These are phyloP conservation scores for Talaromyces sp. DNA, from an alignment of 2,329 filamentous ascomycete species.

Conservation along the genomic window DNA sequence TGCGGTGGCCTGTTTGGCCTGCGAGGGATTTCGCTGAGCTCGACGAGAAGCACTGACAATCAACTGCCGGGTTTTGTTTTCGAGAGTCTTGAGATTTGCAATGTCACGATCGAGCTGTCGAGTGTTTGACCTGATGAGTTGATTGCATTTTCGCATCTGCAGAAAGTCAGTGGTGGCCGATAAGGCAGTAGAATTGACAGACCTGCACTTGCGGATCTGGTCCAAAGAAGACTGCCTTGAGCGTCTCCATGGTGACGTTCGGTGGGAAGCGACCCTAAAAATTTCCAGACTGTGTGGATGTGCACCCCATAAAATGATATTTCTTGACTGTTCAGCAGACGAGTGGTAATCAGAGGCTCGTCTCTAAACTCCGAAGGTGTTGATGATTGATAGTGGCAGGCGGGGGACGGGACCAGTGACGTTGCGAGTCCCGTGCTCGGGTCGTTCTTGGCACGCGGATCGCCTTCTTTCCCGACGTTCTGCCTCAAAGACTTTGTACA, in stretches of 20 bases:
- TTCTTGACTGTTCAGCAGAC: not conserved
- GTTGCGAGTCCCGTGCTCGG: conserved; percentile 6
- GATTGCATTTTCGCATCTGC: conserved; percentile 93
- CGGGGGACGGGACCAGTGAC: conserved; percentile 12
- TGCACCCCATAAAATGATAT: not conserved
- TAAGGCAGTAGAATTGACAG: conserved; percentile 28
- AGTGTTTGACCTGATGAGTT: conserved; percentile 81
- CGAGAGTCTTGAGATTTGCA: conserved; percentile 69
- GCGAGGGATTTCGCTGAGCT: conserved; percentile 73
- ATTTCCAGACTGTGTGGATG: not conserved
- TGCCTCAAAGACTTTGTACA: not conserved
- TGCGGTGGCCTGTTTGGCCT: conserved; percentile 71
- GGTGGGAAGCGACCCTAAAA: not conserved
- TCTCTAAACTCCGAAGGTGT: not conserved
- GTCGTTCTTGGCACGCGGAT: conserved; percentile 1
- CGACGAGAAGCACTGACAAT: conserved; percentile 81
- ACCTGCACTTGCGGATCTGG: conserved; percentile 45
- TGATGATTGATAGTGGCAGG: not conserved
- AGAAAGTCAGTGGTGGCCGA: conserved; percentile 18
- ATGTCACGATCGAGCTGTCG: conserved; percentile 96
- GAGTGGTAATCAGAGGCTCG: not conserved
- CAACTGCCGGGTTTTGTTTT: conserved; percentile 77
- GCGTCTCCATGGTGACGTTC: conserved; percentile 67
- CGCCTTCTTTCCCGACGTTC: not conserved
- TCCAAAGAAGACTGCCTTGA: conserved; percentile 61